A percentile compares a stretch with the other conserved stretches of the same genome.
These are phyloP conservation scores for Leccinum barrowsii DNA, from an alignment of 768 basidiomycete species.

Conservation along the genomic window DNA sequence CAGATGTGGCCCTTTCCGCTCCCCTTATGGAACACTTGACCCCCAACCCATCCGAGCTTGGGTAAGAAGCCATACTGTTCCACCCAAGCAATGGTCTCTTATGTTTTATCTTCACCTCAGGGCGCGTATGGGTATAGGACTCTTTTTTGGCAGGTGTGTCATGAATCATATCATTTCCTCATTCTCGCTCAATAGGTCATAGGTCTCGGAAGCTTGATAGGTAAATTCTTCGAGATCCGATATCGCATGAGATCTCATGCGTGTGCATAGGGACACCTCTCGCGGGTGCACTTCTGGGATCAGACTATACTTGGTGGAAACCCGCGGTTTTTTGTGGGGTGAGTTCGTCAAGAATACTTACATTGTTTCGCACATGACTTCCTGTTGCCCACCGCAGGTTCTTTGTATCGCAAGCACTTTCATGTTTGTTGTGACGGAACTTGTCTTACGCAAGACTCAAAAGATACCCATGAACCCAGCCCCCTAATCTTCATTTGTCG, in stretches of 20 bases:
- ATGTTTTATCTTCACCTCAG: slow-evolving; percentile 10
- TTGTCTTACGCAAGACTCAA: slow-evolving; percentile 4
- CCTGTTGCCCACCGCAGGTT: slow-evolving; percentile 6
- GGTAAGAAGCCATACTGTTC: slow-evolving; percentile 22
- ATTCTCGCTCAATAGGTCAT: background rate
- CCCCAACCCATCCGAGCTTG: slow-evolving; percentile 46
- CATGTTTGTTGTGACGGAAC: slow-evolving; percentile 11
- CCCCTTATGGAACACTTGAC: slow-evolving; percentile 45
- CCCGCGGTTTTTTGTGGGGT: slow-evolving; percentile 51
- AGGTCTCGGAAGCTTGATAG: slow-evolving; percentile 28
- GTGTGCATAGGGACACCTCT: slow-evolving; percentile 46
- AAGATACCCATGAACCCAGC: background rate
- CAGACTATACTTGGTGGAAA: slow-evolving; percentile 53
- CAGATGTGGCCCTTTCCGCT: slow-evolving; percentile 39
- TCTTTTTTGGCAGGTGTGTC: slow-evolving; percentile 43
- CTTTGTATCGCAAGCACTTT: slow-evolving; percentile 15
- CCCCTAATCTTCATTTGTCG: background rate
- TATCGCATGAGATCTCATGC: slow-evolving; percentile 19
- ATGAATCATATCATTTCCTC: background rate
- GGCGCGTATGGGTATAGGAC: slow-evolving; percentile 46
- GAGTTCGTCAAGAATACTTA: slow-evolving; percentile 1
- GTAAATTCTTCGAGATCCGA: slow-evolving; percentile 1
- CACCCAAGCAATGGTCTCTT: background rate
- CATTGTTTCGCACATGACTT: slow-evolving; percentile 1
- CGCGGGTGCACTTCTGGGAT: slow-evolving; percentile 50